Evolutionary conservation across 352 stramenopile genomes (phyloP).

Genomic region (Pythium pyrilobum): DNA sequence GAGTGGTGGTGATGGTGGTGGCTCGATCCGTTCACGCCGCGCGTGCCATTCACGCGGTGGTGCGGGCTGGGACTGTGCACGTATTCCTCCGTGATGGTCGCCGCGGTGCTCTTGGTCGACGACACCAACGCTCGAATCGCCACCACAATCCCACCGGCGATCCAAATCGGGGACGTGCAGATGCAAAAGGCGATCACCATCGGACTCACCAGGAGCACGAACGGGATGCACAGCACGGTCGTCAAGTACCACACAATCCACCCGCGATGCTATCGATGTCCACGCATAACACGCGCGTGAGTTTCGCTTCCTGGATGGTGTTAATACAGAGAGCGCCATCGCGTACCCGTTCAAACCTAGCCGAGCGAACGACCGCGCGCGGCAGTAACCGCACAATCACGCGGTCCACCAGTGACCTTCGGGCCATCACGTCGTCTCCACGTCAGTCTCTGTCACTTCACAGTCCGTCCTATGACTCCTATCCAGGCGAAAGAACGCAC

Average conservation of each 20-base stretch:
- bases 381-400: conserved; percentile 9
- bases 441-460: no score
- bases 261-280: conserved; percentile 28
- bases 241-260: conserved; percentile 72
- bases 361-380: background rate
- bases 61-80: conserved; percentile 22
- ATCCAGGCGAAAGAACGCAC: background rate
- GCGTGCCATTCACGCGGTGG: conserved; percentile 14
- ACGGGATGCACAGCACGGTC: conserved; percentile 59
- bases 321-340: background rate
- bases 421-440: no score
- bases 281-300: background rate
- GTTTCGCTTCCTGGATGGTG: no score
- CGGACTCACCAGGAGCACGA: conserved; percentile 64
- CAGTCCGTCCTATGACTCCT: no score
- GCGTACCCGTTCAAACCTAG: conserved; percentile 6
- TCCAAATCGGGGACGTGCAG: conserved; percentile 75
- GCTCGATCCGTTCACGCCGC: conserved; percentile 7
- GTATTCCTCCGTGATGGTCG: conserved; percentile 33
- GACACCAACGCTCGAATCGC: conserved; percentile 41
- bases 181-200: conserved; percentile 75
- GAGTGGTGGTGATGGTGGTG: conserved; percentile 12
- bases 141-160: conserved; percentile 47
- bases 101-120: conserved; percentile 21
- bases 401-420: conserved; percentile 10